Conservation (phyloP, 345 rosid species). For the Corchorus capsularis region DNA sequence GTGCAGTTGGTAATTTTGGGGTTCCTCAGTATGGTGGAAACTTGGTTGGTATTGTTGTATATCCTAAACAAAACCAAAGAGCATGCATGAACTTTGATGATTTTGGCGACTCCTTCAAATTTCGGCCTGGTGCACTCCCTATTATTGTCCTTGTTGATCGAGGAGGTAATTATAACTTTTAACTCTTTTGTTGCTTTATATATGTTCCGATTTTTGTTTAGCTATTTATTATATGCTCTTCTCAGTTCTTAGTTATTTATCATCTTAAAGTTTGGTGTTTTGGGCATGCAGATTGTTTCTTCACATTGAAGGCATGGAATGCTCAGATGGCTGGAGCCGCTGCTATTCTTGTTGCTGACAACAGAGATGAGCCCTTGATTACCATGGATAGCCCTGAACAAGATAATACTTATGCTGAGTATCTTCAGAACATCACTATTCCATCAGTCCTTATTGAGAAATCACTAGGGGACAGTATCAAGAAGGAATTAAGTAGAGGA, state of each 20-base stretch:
- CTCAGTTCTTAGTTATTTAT: background rate
- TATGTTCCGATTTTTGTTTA: background rate
- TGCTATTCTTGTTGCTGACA: constrained; percentile 62
- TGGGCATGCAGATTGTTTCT: constrained; percentile 49
- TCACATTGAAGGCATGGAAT: constrained; percentile 69
- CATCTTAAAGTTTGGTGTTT: constrained; percentile 8
- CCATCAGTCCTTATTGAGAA: constrained; percentile 61
- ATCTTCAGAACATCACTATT: constrained; percentile 56
- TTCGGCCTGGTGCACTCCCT: constrained; percentile 51
- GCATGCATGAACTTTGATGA: constrained; percentile 52
- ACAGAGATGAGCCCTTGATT: constrained; percentile 21
- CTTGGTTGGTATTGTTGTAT: constrained; percentile 53
- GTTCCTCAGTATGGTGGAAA: constrained; percentile 76
- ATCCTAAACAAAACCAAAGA: constrained; percentile 51
- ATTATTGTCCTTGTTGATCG: constrained; percentile 65
- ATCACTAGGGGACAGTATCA: constrained; percentile 56
- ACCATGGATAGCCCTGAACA: constrained; percentile 9
- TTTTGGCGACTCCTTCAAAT: constrained; percentile 45
- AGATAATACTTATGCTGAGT: constrained; percentile 37
- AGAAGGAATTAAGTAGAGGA: constrained; percentile 44
- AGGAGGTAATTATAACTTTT: constrained; percentile 44
- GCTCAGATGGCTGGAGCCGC: constrained; percentile 67
- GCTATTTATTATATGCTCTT: background rate
- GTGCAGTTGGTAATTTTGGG: constrained; percentile 76
- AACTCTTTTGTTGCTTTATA: background rate